Base-by-base conservation (phyloP, 2,329 filamentous ascomycete species). In the Aureobasidium sp. region DNA sequence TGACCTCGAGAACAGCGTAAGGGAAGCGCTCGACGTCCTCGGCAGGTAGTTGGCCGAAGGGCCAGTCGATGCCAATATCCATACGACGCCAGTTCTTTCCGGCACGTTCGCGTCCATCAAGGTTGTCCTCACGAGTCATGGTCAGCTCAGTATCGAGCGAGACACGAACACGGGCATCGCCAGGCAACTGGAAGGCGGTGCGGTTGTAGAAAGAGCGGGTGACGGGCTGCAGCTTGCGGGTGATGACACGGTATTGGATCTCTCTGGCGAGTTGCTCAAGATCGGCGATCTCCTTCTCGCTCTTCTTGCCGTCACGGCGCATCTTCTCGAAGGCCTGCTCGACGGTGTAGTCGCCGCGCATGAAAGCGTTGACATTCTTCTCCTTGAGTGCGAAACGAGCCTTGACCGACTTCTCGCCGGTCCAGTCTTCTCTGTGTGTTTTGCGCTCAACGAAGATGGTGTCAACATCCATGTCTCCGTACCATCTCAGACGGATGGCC, bases 341-440 rank as follows among this genome's bases (percentile, higher is more conserved):
- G 0, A 94, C 92, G 1, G 91, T 90, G 71, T 96, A 82, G 68
- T 91, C 86, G 60, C 94, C 94, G 56, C 82, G 82, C 75, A 99
- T 79, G 73, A 92, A 99, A 15, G 90, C 83, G 71, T 97, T 97
- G 71, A 99, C 88, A 65, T 97, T 90, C 82, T 99, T 99, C 78
- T 99, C 94, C 79, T 99, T 97, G 66, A 94, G 81, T 9, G 89
- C 83, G 71, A 99, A 99, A 47, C 94, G 89, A 47, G 94, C 93
- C 79, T 99, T 99, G 77, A 99, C 94, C 1, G 93, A 97, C 78
- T 97, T 96, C 74, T 99, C 94, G 63, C 94, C 94, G 0, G 94
- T 99, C 94, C 94, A 99, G 74, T 99, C 94, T 75, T 99, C 94
- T 42, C 94, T 88, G 78, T 99, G 94, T 0, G 94, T 99, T 78